Evolutionary conservation across 805 yeast species (phyloP), one percentile per base, ranked within the genome.

Genomic region (Yamadazyma sp.): DNA sequence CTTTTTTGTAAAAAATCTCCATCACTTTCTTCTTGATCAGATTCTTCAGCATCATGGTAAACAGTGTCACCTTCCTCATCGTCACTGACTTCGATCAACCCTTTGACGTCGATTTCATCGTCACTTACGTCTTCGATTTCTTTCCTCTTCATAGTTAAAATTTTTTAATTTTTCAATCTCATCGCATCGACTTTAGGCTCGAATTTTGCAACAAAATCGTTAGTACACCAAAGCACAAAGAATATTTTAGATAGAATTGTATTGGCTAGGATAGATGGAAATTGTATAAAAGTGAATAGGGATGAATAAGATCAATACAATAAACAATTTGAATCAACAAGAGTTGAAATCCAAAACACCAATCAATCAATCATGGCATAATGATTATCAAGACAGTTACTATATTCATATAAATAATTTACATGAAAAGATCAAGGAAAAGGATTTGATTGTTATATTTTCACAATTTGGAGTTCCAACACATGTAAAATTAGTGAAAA

Each of bases 381-480:
- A 77, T 40, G 95, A 89, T 45, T 87, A 80, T 52, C 63, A 62
- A 16, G 89, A 87, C 44, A 75, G 91, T 0, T 79, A 91, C 1
- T 87, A 80, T 52, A 67, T 89, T 1, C 84, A 68, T 50, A 78
- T 91, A n/a, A 91, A 95, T 1, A 77, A 81, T 4, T 55, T 91
- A 8, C 80, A 87, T 7, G 59, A 51, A 11, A 75, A 76, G 21
- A 55, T 87, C 18, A 77, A 76, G 7, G 96, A 87, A 52, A 78
- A 79, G 31, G 97, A 91, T 53, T 56, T 91, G 0, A 50, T 88
- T 5, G 72, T 78, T 0, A 75, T 89, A 21, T 91, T 91, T 54
- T 83, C 95, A 2, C 97, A 91, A 52, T 91, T 75, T 56, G 98
- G 98, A 0, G 73, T 80, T 13, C 96, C 96, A 0, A 82, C 83